These are phyloP conservation scores for Boletus fagicola DNA, from an alignment of 768 basidiomycete genomes.

Conservation along the genomic window DNA sequence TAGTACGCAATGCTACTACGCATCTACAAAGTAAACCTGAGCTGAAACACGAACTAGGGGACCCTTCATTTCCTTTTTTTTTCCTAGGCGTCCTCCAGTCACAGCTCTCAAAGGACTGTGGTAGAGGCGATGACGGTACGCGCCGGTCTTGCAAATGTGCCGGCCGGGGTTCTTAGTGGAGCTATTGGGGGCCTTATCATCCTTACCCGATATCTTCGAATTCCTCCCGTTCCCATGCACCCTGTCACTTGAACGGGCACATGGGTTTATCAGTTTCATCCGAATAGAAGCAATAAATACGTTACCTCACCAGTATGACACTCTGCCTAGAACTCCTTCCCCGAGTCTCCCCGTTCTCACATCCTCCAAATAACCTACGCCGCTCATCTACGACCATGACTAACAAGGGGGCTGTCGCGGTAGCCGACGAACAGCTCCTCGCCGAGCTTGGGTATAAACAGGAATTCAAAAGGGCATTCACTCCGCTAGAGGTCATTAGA, in stretches of 20 bases:
- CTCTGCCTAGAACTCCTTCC: too few relatives aligned
- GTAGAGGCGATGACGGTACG: too few relatives aligned
- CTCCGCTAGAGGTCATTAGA: conserved; percentile 30
- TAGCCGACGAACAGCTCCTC: conserved; percentile 33
- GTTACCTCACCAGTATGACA: neutral
- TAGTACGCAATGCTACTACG: too few relatives aligned
- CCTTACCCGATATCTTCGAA: too few relatives aligned
- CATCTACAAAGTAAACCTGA: neutral
- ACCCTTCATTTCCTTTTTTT: too few relatives aligned
- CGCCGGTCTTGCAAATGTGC: too few relatives aligned
- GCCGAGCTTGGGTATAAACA: conserved; percentile 39
- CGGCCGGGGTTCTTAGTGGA: neutral
- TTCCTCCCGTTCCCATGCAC: too few relatives aligned
- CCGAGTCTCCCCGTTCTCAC: neutral
- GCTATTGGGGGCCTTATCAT: neutral
- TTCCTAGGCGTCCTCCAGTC: too few relatives aligned
- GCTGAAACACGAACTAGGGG: too few relatives aligned
- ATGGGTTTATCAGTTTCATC: neutral
- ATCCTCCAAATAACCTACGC: neutral
- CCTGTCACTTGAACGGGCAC: neutral
- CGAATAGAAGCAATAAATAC: neutral
- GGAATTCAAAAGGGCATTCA: conserved; percentile 39
- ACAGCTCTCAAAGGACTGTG: too few relatives aligned
- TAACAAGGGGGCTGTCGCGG: conserved; percentile 3
- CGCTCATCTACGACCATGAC: conserved; percentile 12